Conservation (phyloP, 768 basidiomycete species). For the Panaeolus cyanescens region DNA sequence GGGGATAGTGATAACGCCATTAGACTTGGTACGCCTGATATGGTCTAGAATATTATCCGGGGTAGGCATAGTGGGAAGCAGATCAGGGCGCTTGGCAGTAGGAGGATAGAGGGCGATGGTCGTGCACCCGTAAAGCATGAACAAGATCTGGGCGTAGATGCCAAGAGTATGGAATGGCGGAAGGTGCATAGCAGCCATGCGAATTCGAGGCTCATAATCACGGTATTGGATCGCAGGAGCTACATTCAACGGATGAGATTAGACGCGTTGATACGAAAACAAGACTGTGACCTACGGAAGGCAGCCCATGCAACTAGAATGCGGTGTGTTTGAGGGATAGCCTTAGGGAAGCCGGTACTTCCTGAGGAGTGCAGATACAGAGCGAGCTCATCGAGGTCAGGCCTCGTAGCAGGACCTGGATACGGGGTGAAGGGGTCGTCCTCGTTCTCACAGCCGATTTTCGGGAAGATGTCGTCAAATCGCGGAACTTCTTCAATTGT, state of each 20-base stretch:
- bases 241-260: not conserved
- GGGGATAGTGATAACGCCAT: conserved; percentile 36
- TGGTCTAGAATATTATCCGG: conserved; percentile 34
- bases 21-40: conserved; percentile 25
- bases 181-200: conserved; percentile 25
- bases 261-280: not conserved
- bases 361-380: conserved; percentile 50
- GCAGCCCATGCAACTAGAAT: conserved; percentile 30
- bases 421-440: conserved; percentile 30
- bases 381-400: conserved; percentile 24
- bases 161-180: conserved; percentile 36
- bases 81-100: conserved; percentile 12
- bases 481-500: conserved; percentile 31
- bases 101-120: conserved; percentile 29
- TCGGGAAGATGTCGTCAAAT: conserved; percentile 35
- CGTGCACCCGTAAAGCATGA: conserved; percentile 20
- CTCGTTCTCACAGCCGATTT: conserved; percentile 32
- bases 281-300: conserved; percentile 27
- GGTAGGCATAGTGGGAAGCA: conserved; percentile 30
- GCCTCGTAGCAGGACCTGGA: conserved; percentile 11
- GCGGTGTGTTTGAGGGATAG: conserved; percentile 35
- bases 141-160: conserved; percentile 22
- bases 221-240: conserved; percentile 10
- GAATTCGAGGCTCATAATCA: conserved; percentile 29
- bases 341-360: conserved; percentile 47